These are phyloP conservation scores for Penicillium sp. DNA, from an alignment of 2,329 filamentous ascomycete genomes.

Conservation along the genomic window DNA sequence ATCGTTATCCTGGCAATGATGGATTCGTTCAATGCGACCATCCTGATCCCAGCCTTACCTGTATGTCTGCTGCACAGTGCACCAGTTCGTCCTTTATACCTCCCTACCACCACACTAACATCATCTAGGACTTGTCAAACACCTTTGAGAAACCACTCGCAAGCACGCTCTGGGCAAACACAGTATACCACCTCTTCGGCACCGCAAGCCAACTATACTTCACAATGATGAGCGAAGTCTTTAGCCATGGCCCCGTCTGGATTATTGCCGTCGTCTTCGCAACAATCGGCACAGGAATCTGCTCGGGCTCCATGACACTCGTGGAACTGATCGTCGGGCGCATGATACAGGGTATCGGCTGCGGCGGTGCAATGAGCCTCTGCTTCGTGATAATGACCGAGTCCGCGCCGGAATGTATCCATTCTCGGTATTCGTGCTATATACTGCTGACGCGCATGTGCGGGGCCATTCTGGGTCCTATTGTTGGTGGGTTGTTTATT, in stretches of 20 bases:
- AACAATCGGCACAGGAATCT: slow-evolving; percentile 47
- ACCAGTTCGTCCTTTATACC: not conserved
- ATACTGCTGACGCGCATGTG: slow-evolving; percentile 32
- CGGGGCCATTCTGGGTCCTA: slow-evolving; percentile 30
- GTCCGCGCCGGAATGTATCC: slow-evolving; percentile 35
- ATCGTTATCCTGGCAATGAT: slow-evolving; percentile 47
- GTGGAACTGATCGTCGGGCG: slow-evolving; percentile 43
- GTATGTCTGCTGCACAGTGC: slow-evolving; percentile 36
- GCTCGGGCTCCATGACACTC: slow-evolving; percentile 39
- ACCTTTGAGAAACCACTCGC: slow-evolving; percentile 34
- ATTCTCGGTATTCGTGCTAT: slow-evolving; percentile 34
- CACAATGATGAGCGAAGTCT: slow-evolving; percentile 34
- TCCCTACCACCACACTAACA: not conserved
- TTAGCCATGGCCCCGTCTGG: slow-evolving; percentile 48
- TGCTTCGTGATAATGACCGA: slow-evolving; percentile 45
- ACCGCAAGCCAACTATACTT: slow-evolving; percentile 30
- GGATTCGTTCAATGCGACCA: slow-evolving; percentile 50
- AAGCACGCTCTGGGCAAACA: slow-evolving; percentile 50
- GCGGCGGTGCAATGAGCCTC: slow-evolving; percentile 44
- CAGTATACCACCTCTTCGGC: slow-evolving; percentile 45
- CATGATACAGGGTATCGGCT: slow-evolving; percentile 47
- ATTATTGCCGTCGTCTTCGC: slow-evolving; percentile 45
- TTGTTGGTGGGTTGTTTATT: slow-evolving; percentile 28
- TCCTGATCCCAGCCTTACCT: slow-evolving; percentile 47
- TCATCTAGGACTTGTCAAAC: slow-evolving; percentile 32